Percentiles rank a stretch among this genome's conserved stretches.
Evolutionary conservation across 2,329 filamentous ascomycete species (phyloP).

Genomic region (Chrysoporthe austroafricana): DNA sequence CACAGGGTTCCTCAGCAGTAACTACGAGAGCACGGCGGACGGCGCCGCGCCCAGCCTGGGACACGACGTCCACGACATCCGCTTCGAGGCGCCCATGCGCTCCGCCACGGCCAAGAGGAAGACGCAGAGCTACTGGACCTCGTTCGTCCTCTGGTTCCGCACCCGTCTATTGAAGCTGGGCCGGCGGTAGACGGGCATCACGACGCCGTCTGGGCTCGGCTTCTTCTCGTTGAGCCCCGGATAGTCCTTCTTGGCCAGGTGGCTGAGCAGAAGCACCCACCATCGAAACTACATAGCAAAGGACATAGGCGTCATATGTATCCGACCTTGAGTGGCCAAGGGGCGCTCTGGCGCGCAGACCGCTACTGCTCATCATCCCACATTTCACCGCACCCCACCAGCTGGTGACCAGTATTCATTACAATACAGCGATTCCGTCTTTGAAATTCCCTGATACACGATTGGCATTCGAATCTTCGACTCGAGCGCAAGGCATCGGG

Average conservation of each 20-base stretch:
- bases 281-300: too few relatives aligned
- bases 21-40: conserved; percentile 49
- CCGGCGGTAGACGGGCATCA: conserved; percentile 29
- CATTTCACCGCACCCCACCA: background rate
- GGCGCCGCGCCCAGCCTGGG: conserved; percentile 39
- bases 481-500: background rate
- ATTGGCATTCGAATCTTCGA: background rate
- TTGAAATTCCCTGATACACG: background rate
- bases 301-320: too few relatives aligned
- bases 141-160: conserved; percentile 66
- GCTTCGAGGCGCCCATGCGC: conserved; percentile 48
- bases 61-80: conserved; percentile 46
- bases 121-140: conserved; percentile 65
- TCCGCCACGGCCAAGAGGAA: conserved; percentile 59
- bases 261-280: background rate
- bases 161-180: conserved; percentile 56
- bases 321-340: too few relatives aligned
- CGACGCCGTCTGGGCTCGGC: background rate
- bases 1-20: conserved; percentile 46
- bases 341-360: too few relatives aligned
- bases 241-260: background rate
- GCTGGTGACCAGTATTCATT: background rate
- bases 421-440: background rate
- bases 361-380: background rate
- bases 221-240: background rate